Evolutionary conservation across 2,329 filamentous ascomycete genomes (phyloP), one percentile per base, ranked within the genome.

Genomic region (Ophiostoma quercus): DNA sequence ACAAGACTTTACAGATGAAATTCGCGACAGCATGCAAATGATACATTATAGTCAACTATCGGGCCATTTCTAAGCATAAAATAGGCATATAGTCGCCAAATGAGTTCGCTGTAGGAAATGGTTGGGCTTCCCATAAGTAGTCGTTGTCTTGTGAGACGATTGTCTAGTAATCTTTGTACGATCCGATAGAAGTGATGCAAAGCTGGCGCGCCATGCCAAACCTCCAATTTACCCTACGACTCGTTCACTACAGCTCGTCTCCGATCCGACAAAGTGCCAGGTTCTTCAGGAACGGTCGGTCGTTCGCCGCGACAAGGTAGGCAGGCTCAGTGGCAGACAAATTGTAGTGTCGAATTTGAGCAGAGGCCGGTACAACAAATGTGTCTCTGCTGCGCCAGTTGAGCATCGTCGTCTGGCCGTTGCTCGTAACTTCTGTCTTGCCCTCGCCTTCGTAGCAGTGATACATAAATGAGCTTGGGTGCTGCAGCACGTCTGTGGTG

Each of bases 381-480:
- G 51, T 57, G 22, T 47, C 51, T 57, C 51, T 57, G 51, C n/a
- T 57, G 8, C 22, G 11, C n/a, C 51, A 57, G n/a, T 57, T 22
- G 3, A 57, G 51, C 2, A n/a, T 25, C 22, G 16, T 57, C 11
- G n/a, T 47, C n/a, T 12, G 51, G 8, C 22, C 51, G 22, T 57
- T 57, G 51, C 22, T 57, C 22, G n/a, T 25, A 11, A 57, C 51
- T 25, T 57, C 66, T 1, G 66, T 67, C 29, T 34, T 57, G 66
- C 47, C 47, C 47, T 67, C 47, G 5, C 66, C 66, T 14, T 67
- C 66, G 47, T 39, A 67, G 41, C 66, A 67, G 66, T 67, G 66
- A 29, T 67, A 67, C 25, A 67, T 43, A 25, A 34, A 67, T 37
- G 66, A 67, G 66, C 66, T 67, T 3, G 66, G 66, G 25, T 67